Evolutionary conservation across 345 rosid species (phyloP).

Genomic region (Salix arbutifolia): DNA sequence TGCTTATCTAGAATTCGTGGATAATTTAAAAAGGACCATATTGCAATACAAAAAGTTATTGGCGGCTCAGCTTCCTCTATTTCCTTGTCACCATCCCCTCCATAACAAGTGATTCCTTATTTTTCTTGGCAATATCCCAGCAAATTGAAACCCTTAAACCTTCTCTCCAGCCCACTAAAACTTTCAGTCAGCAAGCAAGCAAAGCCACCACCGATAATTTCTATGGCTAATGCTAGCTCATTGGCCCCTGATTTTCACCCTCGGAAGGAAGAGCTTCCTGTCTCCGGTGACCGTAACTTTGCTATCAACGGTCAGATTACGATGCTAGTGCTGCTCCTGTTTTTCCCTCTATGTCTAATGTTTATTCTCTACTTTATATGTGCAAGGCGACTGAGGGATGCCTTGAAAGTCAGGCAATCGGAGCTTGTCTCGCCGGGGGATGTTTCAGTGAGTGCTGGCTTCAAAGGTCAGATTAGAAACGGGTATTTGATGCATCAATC

Average conservation of each 20-base stretch:
- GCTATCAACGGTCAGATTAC: conserved; percentile 47
- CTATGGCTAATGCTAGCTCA: neutral
- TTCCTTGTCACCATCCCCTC: neutral
- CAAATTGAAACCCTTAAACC: neutral
- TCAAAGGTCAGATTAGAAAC: neutral
- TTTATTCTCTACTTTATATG: conserved; percentile 20
- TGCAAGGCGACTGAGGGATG: conserved; percentile 4
- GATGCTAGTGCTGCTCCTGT: conserved; percentile 37
- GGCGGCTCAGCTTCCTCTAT: neutral
- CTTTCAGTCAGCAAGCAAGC: neutral
- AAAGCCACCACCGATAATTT: neutral
- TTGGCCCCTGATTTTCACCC: conserved; percentile 2
- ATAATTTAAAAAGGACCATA: neutral
- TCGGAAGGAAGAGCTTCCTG: conserved; percentile 16
- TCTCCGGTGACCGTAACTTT: conserved; percentile 38
- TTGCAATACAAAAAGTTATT: neutral
- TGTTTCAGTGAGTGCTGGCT: neutral
- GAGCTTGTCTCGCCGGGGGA: neutral
- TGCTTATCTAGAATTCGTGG: neutral
- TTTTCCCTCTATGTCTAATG: conserved; percentile 28
- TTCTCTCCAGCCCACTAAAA: neutral
- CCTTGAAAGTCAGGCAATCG: neutral
- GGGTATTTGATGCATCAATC: neutral
- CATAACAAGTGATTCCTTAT: neutral
- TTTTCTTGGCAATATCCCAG: neutral